Evolutionary conservation across 225 moss, liverwort and hornwort species (phyloP).

Genomic region (Anthoceros angustus): DNA sequence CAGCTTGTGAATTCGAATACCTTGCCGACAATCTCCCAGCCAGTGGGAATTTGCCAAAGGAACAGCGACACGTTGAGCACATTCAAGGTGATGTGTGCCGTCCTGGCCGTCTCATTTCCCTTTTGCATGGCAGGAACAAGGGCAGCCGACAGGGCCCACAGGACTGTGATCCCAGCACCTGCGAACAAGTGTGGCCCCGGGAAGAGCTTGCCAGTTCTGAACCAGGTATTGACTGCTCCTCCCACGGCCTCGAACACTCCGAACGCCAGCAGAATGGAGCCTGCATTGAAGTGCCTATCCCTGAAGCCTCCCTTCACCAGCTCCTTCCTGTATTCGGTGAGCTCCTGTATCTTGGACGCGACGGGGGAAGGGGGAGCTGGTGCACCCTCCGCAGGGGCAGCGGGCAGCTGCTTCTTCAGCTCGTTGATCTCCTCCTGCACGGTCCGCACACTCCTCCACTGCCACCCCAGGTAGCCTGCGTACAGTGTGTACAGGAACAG

Average conservation of each 20-base stretch:
- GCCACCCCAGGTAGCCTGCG: slow-evolving; percentile 78
- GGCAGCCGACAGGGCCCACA: slow-evolving; percentile 79
- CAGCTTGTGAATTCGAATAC: slow-evolving; percentile 66
- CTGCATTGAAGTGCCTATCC: slow-evolving; percentile 81
- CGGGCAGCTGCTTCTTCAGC: slow-evolving; percentile 76
- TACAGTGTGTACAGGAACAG: slow-evolving; percentile 49
- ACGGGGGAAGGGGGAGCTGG: slow-evolving; percentile 42
- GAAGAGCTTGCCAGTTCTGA: slow-evolving; percentile 73
- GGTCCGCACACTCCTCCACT: slow-evolving; percentile 88
- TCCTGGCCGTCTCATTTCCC: slow-evolving; percentile 70
- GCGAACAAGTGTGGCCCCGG: slow-evolving; percentile 88
- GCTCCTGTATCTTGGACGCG: slow-evolving; percentile 44
- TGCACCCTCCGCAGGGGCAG: slow-evolving; percentile 36
- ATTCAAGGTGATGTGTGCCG: slow-evolving; percentile 67
- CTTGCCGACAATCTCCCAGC: slow-evolving; percentile 75
- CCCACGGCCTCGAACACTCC: slow-evolving; percentile 47
- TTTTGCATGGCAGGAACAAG: slow-evolving; percentile 86
- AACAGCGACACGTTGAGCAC: slow-evolving; percentile 56
- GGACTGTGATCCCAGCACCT: slow-evolving; percentile 64
- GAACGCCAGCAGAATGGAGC: slow-evolving; percentile 55
- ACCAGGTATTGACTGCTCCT: slow-evolving; percentile 61
- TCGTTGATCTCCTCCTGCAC: slow-evolving; percentile 60
- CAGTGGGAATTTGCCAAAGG: slow-evolving; percentile 78
- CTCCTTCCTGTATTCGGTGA: slow-evolving; percentile 71
- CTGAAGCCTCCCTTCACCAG: slow-evolving; percentile 72